Conservation (phyloP, 495 filamentous ascomycete genomes). For the Letharia lupina region DNA sequence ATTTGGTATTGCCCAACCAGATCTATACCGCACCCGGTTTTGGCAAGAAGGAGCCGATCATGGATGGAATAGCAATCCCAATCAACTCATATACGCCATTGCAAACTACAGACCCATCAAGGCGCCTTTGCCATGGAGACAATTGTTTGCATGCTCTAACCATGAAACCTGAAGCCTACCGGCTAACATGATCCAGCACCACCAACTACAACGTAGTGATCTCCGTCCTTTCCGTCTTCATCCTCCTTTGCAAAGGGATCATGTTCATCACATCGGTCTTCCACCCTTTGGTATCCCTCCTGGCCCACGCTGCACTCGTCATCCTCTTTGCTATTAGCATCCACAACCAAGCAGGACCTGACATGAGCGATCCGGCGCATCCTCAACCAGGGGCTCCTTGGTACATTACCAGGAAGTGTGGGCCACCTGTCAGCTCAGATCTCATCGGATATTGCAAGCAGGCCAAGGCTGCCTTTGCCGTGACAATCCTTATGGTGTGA, state of each 20-base stretch:
- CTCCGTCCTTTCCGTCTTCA: conserved; percentile 53
- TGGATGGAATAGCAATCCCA: conserved; percentile 76
- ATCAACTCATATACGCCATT: conserved; percentile 60
- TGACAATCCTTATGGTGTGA: conserved; percentile 64
- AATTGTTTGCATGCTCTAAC: conserved; percentile 51
- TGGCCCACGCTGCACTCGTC: conserved; percentile 50
- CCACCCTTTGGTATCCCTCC: conserved; percentile 55
- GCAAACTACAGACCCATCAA: conserved; percentile 63
- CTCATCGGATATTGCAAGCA: conserved; percentile 64
- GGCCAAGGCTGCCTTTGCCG: conserved; percentile 66
- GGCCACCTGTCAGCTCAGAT: conserved; percentile 45
- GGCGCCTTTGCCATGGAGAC: conserved; percentile 72
- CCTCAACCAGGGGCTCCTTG: conserved; percentile 62
- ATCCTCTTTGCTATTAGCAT: conserved; percentile 60
- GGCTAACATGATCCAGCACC: conserved; percentile 44
- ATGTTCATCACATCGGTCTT: conserved; percentile 64
- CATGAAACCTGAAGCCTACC: conserved; percentile 12
- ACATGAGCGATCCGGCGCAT: conserved; percentile 65
- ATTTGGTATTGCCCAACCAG: conserved; percentile 71
- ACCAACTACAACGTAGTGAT: conserved; percentile 78
- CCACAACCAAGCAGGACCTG: conserved; percentile 67
- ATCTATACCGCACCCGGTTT: conserved; percentile 67
- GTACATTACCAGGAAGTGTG: conserved; percentile 77
- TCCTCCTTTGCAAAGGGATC: conserved; percentile 51
- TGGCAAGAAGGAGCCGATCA: conserved; percentile 75